Base-by-base conservation (phyloP, 352 stramenopile species). In the Pythium chondricola region DNA sequence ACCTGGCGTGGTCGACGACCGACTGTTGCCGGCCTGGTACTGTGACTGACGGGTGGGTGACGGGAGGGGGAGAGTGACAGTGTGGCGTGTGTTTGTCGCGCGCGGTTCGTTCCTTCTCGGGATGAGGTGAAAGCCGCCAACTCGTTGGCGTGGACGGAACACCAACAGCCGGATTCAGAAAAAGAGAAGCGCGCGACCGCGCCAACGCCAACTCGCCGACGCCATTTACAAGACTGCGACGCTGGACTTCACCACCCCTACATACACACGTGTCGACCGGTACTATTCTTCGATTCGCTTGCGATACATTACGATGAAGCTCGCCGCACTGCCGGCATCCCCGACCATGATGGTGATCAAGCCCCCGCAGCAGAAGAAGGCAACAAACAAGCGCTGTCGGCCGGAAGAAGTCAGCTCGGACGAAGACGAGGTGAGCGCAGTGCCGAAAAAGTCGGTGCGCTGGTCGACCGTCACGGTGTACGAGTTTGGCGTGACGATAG, bases 391-490 rank as follows among this genome's bases (percentile, higher is more conserved):
- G 35, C 50, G 50, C 6, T 39, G 42, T 18, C 50, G 50, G 14
- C 24, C 32, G 0, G 50, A 57, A 40, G 48, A 56, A 10, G 24
- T 17, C 30, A 49, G 49, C 20, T 50, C 32, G 0, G 42, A 51
- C 16, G 50, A 51, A 0, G 50, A 51, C 33, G 33, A 49, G 26
- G 25, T 5, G 10, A 45, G 18, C 29, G 32, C n/a, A 33, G 13
- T 8, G 13, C 8, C 29, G 38, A 45, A 45, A 16, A 74, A 74
- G 60, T 62, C 46, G 10, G 59, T 78, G 50, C 61, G 65, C 42
- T 85, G 66, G 67, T 82, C 65, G 49, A 85, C 70, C 16, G 32
- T 83, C 43, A 81, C 63, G 6, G 68, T 83, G 32, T 74, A 81
- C 52, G 73, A 81, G 61, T 85, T 76, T 48, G 63, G 56, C 16